A percentile compares a stretch with the other conserved stretches of the same genome.
phyloP scores from a whole-genome alignment of 495 filamentous ascomycete species.

The Hypoxylon fragiforme region DNA sequence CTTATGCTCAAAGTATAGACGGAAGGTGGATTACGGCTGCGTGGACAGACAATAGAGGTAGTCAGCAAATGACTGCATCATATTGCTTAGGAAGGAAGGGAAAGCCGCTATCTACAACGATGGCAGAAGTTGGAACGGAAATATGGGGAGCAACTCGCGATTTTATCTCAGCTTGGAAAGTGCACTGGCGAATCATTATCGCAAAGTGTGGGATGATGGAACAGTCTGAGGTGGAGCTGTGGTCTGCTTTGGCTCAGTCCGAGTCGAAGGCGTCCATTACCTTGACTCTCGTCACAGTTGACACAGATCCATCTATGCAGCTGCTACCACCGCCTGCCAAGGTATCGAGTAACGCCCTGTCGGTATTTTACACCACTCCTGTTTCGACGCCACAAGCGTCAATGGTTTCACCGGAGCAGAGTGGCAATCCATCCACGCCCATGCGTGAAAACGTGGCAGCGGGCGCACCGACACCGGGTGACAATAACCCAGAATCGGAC shows the following conservation, averaged over 20 bases:
- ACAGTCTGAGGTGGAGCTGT: slow-evolving; percentile 69
- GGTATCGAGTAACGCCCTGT: slow-evolving; percentile 44
- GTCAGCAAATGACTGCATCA: slow-evolving; percentile 73
- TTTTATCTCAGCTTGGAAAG: slow-evolving; percentile 68
- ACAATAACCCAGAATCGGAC: slow-evolving; percentile 61
- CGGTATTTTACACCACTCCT: slow-evolving; percentile 54
- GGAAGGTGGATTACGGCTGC: slow-evolving; percentile 85
- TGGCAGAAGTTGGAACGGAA: slow-evolving; percentile 71
- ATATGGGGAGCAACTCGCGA: slow-evolving; percentile 85
- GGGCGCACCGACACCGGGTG: slow-evolving; percentile 62
- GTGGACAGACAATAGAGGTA: slow-evolving; percentile 89
- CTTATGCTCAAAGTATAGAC: slow-evolving; percentile 79
- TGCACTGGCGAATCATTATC: slow-evolving; percentile 80
- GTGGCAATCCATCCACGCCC: slow-evolving; percentile 52
- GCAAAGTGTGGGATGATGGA: slow-evolving; percentile 74
- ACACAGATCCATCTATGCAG: slow-evolving; percentile 65
- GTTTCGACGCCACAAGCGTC: slow-evolving; percentile 61
- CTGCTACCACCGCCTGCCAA: slow-evolving; percentile 58
- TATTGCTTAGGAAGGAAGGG: slow-evolving; percentile 75
- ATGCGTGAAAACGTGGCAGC: slow-evolving; percentile 48
- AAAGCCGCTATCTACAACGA: slow-evolving; percentile 53
- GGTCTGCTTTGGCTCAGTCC: slow-evolving; percentile 50
- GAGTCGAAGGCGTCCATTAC: slow-evolving; percentile 51
- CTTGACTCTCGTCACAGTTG: slow-evolving; percentile 66
- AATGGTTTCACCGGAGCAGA: slow-evolving; percentile 60